Evolutionary conservation across 139 green algal genomes (phyloP), one percentile per base, ranked within the genome.

Genomic region (Zygnema circumcarinatum): DNA sequence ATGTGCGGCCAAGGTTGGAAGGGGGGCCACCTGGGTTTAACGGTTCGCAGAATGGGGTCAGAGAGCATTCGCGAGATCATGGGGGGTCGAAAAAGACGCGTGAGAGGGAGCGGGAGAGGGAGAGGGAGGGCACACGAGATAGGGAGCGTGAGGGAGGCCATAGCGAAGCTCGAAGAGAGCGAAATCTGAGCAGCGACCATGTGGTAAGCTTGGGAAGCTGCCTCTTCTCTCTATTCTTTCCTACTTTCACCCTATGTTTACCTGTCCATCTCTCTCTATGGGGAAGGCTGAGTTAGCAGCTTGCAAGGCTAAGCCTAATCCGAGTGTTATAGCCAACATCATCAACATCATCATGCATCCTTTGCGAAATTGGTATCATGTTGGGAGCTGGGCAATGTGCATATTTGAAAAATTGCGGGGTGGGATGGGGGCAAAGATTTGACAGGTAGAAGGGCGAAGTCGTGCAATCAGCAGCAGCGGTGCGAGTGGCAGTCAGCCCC

Each of bases 51-150:
- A 38, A 84, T 38, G 38, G 47, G 33, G 76, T 7, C 11, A 3
- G 47, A 31, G 76, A 73, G 56, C 39, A 52, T 72, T 42, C 35
- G 54, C 39, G 76, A 16, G 40, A 84, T 41, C 40, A 81, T 42
- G 11, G 16, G 54, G 47, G 68, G 76, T 7, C 11, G 56, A 38
- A 84, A 38, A 76, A 52, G 56, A 52, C 53, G 16, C 35, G 76
- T 25, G 76, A 84, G 16, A 81, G 76, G 47, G 76, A 84, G 76
- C 53, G 76, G 47, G 76, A 84, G 76, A 84, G 76, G 76, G 76
- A 84, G 76, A 73, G 68, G 16, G 40, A 76, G 7, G 11, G 35
- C 33, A 52, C 33, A 25, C 33, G 68, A 52, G 40, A 84, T 25
- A 84, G 76, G 76, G 76, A 84, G 56, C 53, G 76, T 38, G 76